Percentiles rank a stretch among this genome's conserved stretches.
phyloP scores from a whole-genome alignment of 208 protist genomes.

The Leishmania gerbilli region DNA sequence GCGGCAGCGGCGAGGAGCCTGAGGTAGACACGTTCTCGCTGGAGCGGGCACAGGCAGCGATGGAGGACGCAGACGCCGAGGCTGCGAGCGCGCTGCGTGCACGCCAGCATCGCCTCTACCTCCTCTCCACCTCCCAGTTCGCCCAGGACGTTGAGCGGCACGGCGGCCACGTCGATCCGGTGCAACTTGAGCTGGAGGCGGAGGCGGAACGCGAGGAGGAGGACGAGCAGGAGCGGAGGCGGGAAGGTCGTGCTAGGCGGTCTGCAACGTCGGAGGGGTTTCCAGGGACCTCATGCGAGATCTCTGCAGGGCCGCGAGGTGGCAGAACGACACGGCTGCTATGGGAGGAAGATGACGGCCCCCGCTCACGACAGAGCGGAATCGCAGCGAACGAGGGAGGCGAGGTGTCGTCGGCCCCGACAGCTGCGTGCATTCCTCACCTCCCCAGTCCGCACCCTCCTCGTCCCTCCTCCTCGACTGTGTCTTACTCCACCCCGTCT shows the following conservation, averaged over 20 bases:
- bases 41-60: slow-evolving; percentile 24
- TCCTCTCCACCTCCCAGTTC: slow-evolving; percentile 39
- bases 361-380: too few relatives aligned
- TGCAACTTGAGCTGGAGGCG: slow-evolving; percentile 14
- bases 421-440: not conserved
- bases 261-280: not conserved
- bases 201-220: slow-evolving; percentile 2
- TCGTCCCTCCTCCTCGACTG: not conserved
- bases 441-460: too few relatives aligned
- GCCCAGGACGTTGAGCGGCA: slow-evolving; percentile 29
- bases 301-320: not conserved
- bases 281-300: not conserved
- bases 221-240: not conserved
- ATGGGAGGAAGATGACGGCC: not conserved
- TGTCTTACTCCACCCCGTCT: not conserved
- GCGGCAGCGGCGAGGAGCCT: slow-evolving; percentile 8
- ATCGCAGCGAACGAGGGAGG: not conserved
- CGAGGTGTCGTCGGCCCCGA: not conserved
- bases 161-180: slow-evolving; percentile 30
- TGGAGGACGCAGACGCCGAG: slow-evolving; percentile 42
- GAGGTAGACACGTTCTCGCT: slow-evolving; percentile 44
- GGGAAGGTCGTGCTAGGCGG: not conserved
- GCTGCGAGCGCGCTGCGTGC: slow-evolving; percentile 18
- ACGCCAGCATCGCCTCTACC: slow-evolving; percentile 23
- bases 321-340: not conserved